Base-by-base conservation (phyloP, 495 filamentous ascomycete species). In the Penicillium waksmanii region DNA sequence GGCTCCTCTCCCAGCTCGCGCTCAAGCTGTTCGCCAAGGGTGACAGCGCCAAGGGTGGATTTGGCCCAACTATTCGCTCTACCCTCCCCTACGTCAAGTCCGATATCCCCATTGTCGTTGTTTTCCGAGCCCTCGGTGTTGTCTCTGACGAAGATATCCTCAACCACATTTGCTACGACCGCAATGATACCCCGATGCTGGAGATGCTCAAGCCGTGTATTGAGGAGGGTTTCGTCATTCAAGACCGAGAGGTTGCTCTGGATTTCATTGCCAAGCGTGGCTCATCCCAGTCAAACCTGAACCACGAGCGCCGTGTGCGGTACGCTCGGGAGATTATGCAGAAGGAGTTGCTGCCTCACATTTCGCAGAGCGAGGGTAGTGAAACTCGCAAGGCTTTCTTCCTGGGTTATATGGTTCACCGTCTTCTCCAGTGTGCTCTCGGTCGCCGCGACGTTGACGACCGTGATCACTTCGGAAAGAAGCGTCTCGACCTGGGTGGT, bases 381-480 rank as follows among this genome's bases (percentile, higher is more conserved):
- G 95, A 98, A 68, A 97, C 94, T 1, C 80, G 91, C 27, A 99
- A 99, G 72, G 95, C 95, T 5, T 98, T 97, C 80, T 99, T 98
- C 85, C 79, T 99, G 36, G 95, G 96, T 31, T 99, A 98, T 74
- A 98, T 99, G 96, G 90, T 97, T 44, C 93, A 98, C 73, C 85
- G 91, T 67, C 84, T 99, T 60, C 81, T 99, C 2, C 92, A 96
- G 68, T 96, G 92, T 71, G 89, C 90, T 43, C 80, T 98, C 18
- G 95, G 95, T 44, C 88, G 96, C 55, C 85, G 90, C 46, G 96
- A 97, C 66, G 89, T 90, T 17, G 95, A 99, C 64, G 95, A 99
- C 67, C 90, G 95, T 76, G 95, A 99, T 78, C 96, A 99, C 71
- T 98, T 99, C 63, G 95, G 95, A 66, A 98, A 98, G 83, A 99